Conservation (phyloP, 2,329 filamentous ascomycete species). For the Lachnellula subtilissima region DNA sequence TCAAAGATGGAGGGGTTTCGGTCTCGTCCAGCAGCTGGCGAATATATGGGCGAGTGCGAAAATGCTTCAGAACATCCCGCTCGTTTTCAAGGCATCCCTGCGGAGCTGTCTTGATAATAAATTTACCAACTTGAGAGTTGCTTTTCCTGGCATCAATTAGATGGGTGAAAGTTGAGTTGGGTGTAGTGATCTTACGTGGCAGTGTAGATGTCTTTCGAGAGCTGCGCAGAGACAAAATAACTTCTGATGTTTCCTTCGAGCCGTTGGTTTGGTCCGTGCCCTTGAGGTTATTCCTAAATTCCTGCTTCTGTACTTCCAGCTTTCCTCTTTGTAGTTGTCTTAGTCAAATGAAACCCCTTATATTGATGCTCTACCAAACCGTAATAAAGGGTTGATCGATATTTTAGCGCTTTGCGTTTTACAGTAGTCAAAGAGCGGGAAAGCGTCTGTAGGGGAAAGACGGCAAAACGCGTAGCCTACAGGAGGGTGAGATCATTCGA, state of each 20-base stretch:
- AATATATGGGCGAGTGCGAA: constrained; percentile 16
- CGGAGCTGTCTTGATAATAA: constrained; percentile 22
- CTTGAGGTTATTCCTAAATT: too few relatives aligned
- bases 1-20: constrained; percentile 21
- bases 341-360: too few relatives aligned
- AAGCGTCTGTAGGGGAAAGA: too few relatives aligned
- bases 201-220: constrained; percentile 21
- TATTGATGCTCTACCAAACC: too few relatives aligned
- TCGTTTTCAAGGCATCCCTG: constrained; percentile 23
- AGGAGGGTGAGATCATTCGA: too few relatives aligned
- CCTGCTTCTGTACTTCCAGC: too few relatives aligned
- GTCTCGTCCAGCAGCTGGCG: constrained; percentile 23
- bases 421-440: too few relatives aligned
- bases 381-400: too few relatives aligned
- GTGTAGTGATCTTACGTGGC: constrained; percentile 20
- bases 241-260: constrained; percentile 22
- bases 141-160: constrained; percentile 20
- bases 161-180: constrained; percentile 13
- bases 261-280: constrained; percentile 3
- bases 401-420: too few relatives aligned
- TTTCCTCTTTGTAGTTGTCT: too few relatives aligned
- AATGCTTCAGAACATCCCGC: constrained; percentile 22
- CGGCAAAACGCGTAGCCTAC: too few relatives aligned
- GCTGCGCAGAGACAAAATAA: constrained; percentile 19
- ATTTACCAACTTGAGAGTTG: constrained; percentile 18